Evolutionary conservation across 495 filamentous ascomycete genomes (phyloP), one percentile per base, ranked within the genome.

Genomic region (Aspergillus olivimuriae): DNA sequence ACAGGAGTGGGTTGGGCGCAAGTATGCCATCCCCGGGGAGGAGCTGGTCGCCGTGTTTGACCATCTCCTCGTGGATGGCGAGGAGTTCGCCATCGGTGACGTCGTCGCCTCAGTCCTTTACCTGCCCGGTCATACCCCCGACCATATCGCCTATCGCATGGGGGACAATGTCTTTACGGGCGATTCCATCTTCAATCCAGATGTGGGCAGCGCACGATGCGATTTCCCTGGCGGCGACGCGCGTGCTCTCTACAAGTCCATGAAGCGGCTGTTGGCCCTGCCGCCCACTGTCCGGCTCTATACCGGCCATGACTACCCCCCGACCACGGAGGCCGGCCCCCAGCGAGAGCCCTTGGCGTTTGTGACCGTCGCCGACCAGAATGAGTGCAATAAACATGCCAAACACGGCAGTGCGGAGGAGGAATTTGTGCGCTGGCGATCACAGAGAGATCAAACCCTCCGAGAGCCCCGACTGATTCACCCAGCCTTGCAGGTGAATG

Each of bases 61-160:
- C 32, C 52, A 59, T 4, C 55, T 74, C 16, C 65, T 74, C 23
- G 53, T 69, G 1, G 69, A 74, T 38, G 68, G 72, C 21, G 72
- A 77, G 48, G 20, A 36, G 2, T 76, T 78, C 52, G 1, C 24
- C 0, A 56, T 80, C 14, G 75, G 77, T 0, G 39, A 59, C 1
- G n/a, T 79, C 5, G 39, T 56, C 10, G 68, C 38, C 3, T 60
- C 48, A 16, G 69, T 62, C 0, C 47, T 78, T 2, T 63, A 75
- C 43, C 61, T 82, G 0, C 75, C 77, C 0, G 77, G 74, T 1
- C 77, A 80, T 41, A 79, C 74, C 2, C 72, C 75, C 0, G 77
- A 82, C 43, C 75, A 78, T 42, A 44, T 72, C 18, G 77, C 75
- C 0, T 82, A 80, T 45, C 39, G 58, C n/a, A 62, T 80, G 28